Conservation (phyloP, 768 basidiomycete genomes). For the Favolaschia claudopus region DNA sequence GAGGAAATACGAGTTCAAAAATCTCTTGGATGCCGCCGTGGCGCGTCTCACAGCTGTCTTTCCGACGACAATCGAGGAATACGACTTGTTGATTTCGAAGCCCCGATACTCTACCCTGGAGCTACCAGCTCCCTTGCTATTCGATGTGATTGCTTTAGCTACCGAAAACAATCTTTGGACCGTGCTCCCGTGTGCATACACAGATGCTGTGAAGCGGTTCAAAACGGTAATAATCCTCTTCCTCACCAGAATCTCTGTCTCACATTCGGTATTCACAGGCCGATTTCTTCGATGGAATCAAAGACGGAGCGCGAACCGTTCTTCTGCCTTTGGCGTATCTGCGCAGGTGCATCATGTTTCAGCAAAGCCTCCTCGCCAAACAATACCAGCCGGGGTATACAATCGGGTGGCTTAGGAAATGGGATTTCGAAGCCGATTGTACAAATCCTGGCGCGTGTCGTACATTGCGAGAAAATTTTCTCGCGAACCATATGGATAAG, state of each 20-base stretch:
- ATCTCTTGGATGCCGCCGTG: background rate
- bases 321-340: background rate
- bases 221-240: background rate
- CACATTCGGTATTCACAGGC: background rate
- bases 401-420: no score
- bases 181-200: conserved; percentile 9
- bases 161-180: conserved; percentile 7
- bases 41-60: background rate
- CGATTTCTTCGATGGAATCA: background rate
- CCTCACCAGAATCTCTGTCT: background rate
- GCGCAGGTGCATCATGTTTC: background rate
- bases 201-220: no score
- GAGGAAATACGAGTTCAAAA: conserved; percentile 10
- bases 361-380: background rate
- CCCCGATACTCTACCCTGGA: background rate
- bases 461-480: no score
- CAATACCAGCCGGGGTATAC: no score
- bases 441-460: no score
- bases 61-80: background rate
- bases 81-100: background rate
- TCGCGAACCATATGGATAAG: no score
- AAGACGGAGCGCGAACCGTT: background rate
- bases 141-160: conserved; percentile 2
- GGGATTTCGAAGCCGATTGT: no score
- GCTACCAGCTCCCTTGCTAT: background rate